Base-by-base conservation (phyloP, 2,329 filamentous ascomycete species). In the Penicillium carneum region DNA sequence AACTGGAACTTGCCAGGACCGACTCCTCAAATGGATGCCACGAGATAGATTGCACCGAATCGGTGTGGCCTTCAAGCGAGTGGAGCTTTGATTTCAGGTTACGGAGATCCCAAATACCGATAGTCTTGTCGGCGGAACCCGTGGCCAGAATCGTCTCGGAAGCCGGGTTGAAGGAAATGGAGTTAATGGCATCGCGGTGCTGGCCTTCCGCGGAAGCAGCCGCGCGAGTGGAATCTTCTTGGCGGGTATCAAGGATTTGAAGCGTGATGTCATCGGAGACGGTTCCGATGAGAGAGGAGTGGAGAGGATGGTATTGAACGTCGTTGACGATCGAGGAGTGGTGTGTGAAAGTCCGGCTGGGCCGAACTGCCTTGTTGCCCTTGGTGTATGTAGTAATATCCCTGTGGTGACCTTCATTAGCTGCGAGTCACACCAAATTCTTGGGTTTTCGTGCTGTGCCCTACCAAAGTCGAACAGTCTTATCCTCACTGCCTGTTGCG, bases 191-290 rank as follows among this genome's bases (percentile, higher is more conserved):
- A 77, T 98, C 95, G 9, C 86, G 86, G 74, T 99, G 96, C 10
- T 93, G 93, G 50, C 87, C 84, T 65, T 86, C 83, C 18, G 88
- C 90, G 41, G 89, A 85, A 51, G 90, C 84, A 4, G 91, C 88
- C 0, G 92, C 87, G 66, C 85, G 86, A 64, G 86, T 87, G 57
- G 84, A 88, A 57, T 87, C 85, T 33, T 84, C 74, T 73, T 86
- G 85, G 70, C 95, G 90, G n/a, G 90, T 85, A 76, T 99, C 95
- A 62, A 98, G 85, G 62, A 99, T 90, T 77, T 97, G 92, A 63
- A 98, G 87, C 8, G 92, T 97, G 69, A 95, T 85, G 75, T 99
- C 95, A 75, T 99, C 95, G 4, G 95, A 98, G 3, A 97, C 95
- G 16, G 91, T 94, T 64, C 94, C 96, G 63, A 99, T 91, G 65